Evolutionary conservation across 164 flowering plant genomes (phyloP).

Genomic region (Magnolia officinalis): DNA sequence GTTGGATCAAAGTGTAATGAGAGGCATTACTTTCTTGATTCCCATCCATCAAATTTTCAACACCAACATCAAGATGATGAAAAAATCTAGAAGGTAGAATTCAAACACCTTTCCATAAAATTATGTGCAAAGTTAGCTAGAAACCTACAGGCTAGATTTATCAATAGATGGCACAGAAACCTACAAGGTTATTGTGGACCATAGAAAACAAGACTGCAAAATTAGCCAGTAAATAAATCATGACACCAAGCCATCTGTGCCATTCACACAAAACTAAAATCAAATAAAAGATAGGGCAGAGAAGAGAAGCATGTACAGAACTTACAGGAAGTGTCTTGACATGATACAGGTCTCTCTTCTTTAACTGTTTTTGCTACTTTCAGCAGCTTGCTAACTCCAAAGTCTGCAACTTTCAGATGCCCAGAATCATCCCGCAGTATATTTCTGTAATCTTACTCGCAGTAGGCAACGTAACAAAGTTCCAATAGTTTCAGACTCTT

Average conservation of each 20-base stretch:
- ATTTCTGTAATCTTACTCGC: slow-evolving; percentile 69
- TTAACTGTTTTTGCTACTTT: slow-evolving; percentile 51
- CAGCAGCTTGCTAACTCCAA: slow-evolving; percentile 92
- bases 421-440: slow-evolving; percentile 97
- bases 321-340: slow-evolving; percentile 70
- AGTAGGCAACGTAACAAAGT: slow-evolving; percentile 27
- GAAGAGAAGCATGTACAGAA: slow-evolving; percentile 5
- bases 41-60: no score
- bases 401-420: slow-evolving; percentile 96
- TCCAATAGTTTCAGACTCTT: slow-evolving; percentile 16
- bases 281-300: background rate
- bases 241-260: no score
- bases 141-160: background rate
- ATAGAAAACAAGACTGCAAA: background rate
- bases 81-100: no score
- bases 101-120: background rate
- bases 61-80: no score
- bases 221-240: background rate
- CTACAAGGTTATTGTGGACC: background rate
- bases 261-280: background rate
- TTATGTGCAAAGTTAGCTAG: background rate
- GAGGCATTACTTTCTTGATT: no score
- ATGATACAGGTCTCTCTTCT: slow-evolving; percentile 57
- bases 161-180: background rate
- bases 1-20: no score